A percentile compares a stretch with the other conserved stretches of the same genome.
These are phyloP conservation scores for Suhomyces prunicola DNA, from an alignment of 805 yeast genomes.

Conservation along the genomic window DNA sequence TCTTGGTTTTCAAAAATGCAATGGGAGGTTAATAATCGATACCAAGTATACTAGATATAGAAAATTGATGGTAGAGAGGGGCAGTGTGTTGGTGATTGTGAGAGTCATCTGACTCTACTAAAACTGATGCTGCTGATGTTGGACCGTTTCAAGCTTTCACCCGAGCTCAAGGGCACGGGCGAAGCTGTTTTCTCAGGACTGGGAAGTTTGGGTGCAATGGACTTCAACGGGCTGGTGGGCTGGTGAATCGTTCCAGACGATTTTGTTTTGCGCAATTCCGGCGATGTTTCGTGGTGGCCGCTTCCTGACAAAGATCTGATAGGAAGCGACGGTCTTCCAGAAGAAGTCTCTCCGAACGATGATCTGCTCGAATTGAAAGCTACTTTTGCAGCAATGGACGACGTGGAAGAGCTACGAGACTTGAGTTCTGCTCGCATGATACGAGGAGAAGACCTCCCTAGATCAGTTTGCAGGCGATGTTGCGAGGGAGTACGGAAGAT, in stretches of 20 bases:
- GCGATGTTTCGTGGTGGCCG: conserved; percentile 5
- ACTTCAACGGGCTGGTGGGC: background rate
- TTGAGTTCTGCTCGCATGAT: background rate
- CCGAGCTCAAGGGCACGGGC: background rate
- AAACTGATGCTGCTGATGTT: conserved; percentile 22
- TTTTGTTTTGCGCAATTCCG: conserved; percentile 16
- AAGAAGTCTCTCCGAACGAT: conserved; percentile 14
- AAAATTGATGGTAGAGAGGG: no score
- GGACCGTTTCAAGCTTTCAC: conserved; percentile 10
- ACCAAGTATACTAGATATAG: no score
- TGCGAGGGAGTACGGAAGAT: background rate
- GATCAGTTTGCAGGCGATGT: background rate
- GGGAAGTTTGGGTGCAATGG: background rate
- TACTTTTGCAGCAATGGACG: conserved; percentile 27
- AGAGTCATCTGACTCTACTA: conserved; percentile 16
- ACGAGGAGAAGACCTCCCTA: background rate
- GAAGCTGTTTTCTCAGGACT: background rate
- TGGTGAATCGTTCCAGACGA: conserved; percentile 14
- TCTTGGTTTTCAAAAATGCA: no score
- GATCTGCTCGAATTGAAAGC: conserved; percentile 22
- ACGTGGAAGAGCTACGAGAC: conserved; percentile 9
- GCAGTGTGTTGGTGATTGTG: no score
- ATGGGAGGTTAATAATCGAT: no score
- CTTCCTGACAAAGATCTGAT: conserved; percentile 5
- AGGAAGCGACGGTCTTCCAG: conserved; percentile 12